A percentile compares a stretch with the other conserved stretches of the same genome.
Conservation (phyloP, 2,329 filamentous ascomycete genomes). For the Spiromastix sp. region DNA sequence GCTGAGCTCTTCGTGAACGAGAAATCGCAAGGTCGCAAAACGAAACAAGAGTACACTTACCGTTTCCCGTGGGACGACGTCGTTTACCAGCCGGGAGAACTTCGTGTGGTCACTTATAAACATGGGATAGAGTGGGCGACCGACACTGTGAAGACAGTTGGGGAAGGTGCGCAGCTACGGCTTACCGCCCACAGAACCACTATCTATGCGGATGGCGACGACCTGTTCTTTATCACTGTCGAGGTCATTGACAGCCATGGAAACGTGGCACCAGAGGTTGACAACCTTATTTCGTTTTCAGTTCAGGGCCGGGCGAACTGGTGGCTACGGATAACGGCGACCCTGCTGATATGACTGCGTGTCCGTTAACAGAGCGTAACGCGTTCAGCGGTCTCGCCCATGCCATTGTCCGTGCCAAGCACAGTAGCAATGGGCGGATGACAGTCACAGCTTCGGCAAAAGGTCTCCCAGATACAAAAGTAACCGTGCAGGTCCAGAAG, state of each 20-base stretch:
- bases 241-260: conserved; percentile 37
- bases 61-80: conserved; percentile 46
- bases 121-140: conserved; percentile 38
- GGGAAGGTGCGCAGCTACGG: conserved; percentile 27
- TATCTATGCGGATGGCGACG: conserved; percentile 34
- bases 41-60: conserved; percentile 29
- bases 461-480: background rate
- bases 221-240: conserved; percentile 39
- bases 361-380: conserved; percentile 30
- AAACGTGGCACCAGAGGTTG: conserved; percentile 34
- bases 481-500: no score
- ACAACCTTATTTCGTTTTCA: conserved; percentile 35
- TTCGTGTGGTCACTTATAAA: conserved; percentile 41
- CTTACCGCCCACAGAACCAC: conserved; percentile 31
- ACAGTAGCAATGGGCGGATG: background rate
- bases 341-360: conserved; percentile 35
- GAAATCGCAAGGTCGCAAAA: conserved; percentile 33
- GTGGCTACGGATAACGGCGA: conserved; percentile 45
- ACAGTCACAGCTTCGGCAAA: background rate
- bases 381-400: conserved; percentile 28
- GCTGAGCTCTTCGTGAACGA: conserved; percentile 47
- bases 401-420: background rate
- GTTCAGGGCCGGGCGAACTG: conserved; percentile 37
- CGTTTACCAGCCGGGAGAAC: conserved; percentile 37
- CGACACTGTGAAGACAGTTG: conserved; percentile 33